A percentile compares a stretch with the other conserved stretches of the same genome.
Evolutionary conservation across 805 yeast species (phyloP).

Genomic region (Schizosaccharomyces osmophilus): DNA sequence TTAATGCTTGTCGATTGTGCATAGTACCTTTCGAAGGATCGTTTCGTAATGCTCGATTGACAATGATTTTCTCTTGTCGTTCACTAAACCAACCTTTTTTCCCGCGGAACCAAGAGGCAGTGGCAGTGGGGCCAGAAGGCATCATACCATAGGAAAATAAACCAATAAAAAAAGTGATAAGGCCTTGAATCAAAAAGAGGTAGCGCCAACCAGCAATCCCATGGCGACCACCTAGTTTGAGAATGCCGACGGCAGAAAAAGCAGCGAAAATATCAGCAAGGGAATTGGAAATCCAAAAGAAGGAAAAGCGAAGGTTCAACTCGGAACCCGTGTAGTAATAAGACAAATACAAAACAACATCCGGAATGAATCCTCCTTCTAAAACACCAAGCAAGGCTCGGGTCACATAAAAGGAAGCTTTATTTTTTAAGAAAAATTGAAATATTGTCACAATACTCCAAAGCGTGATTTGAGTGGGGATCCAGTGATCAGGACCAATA

Average conservation of each 20-base stretch:
- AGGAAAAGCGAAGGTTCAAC: slow-evolving; percentile 28
- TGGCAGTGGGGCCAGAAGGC: slow-evolving; percentile 33
- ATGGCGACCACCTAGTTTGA: slow-evolving; percentile 22
- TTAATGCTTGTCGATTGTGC: slow-evolving; percentile 34
- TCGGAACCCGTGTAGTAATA: slow-evolving; percentile 37
- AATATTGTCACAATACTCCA: not conserved
- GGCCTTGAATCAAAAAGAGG: slow-evolving; percentile 38
- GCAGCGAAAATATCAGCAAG: slow-evolving; percentile 20
- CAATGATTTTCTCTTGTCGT: slow-evolving; percentile 32
- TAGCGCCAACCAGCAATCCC: slow-evolving; percentile 34
- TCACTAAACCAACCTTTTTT: slow-evolving; percentile 31
- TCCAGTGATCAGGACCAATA: slow-evolving; percentile 38
- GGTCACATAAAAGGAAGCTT: not conserved
- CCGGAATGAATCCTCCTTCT: slow-evolving; percentile 45
- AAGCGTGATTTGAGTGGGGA: slow-evolving; percentile 24
- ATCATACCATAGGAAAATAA: slow-evolving; percentile 19
- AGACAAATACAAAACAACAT: slow-evolving; percentile 32
- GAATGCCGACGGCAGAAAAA: slow-evolving; percentile 25
- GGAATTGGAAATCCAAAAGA: slow-evolving; percentile 31
- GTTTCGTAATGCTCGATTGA: slow-evolving; percentile 34
- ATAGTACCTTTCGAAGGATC: slow-evolving; percentile 42
- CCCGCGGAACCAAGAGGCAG: slow-evolving; percentile 24
- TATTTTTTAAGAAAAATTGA: not conserved
- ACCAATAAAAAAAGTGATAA: slow-evolving; percentile 31
- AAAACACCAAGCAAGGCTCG: slow-evolving; percentile 24